A percentile compares a stretch with the other conserved stretches of the same genome.
Evolutionary conservation across 2,329 filamentous ascomycete genomes (phyloP).

Genomic region (Chrysoporthe cubensis): DNA sequence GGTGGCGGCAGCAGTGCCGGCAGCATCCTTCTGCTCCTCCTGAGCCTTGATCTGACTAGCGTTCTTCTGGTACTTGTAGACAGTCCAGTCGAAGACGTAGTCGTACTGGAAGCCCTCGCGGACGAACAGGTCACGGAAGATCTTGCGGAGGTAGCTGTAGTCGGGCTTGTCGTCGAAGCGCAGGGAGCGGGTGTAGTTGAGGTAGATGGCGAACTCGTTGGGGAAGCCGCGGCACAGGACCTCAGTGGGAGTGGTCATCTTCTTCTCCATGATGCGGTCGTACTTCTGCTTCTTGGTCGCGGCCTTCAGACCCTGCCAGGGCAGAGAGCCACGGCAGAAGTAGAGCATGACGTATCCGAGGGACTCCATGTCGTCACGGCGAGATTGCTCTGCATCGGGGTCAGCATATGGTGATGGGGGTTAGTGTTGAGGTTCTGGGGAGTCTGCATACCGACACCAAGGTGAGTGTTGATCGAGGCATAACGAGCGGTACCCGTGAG

Average conservation of each 20-base stretch:
- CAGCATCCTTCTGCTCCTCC: slow-evolving; percentile 75
- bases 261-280: slow-evolving; percentile 99
- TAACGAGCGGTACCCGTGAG: slow-evolving; percentile 98
- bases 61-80: slow-evolving; percentile 99
- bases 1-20: slow-evolving; percentile 62
- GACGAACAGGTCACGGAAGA: slow-evolving; percentile 99
- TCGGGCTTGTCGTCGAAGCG: slow-evolving; percentile 99
- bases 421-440: neutral
- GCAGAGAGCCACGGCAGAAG: slow-evolving; percentile 98
- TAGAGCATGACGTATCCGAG: slow-evolving; percentile 99
- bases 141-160: slow-evolving; percentile 99
- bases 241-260: slow-evolving; percentile 99
- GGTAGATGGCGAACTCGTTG: slow-evolving; percentile 98
- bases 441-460: slow-evolving; percentile 76
- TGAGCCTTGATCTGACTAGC: slow-evolving; percentile 88
- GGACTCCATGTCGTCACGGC: slow-evolving; percentile 99
- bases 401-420: slow-evolving; percentile 34
- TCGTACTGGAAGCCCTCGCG: slow-evolving; percentile 99
- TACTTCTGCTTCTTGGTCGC: slow-evolving; percentile 99
- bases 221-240: slow-evolving; percentile 98
- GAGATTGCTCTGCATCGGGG: slow-evolving; percentile 79
- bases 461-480: slow-evolving; percentile 97
- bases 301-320: slow-evolving; percentile 98
- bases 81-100: slow-evolving; percentile 99
- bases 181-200: slow-evolving; percentile 98